Evolutionary conservation across 2,329 filamentous ascomycete species (phyloP).

Genomic region (Fusarium sp.): DNA sequence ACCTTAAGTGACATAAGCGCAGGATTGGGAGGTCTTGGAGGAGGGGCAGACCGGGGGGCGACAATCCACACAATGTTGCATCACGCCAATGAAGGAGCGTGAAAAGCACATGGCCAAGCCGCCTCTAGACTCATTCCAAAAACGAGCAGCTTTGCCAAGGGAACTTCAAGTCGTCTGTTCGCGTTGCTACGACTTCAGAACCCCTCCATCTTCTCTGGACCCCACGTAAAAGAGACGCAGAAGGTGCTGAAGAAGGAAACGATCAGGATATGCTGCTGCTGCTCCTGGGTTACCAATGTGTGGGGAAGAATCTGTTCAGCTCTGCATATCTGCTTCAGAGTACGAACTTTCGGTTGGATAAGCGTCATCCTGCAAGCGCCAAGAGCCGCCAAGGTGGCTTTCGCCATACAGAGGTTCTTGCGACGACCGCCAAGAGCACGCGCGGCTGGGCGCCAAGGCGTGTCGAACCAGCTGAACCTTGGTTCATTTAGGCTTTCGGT

Average conservation of each 20-base stretch:
- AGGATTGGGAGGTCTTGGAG: slow-evolving; percentile 24
- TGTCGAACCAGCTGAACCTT: slow-evolving; percentile 38
- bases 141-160: slow-evolving; percentile 18
- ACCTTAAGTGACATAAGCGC: slow-evolving; percentile 40
- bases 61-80: background rate
- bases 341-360: slow-evolving; percentile 24
- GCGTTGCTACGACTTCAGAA: slow-evolving; percentile 1
- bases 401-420: slow-evolving; percentile 28
- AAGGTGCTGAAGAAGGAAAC: background rate
- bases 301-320: slow-evolving; percentile 1
- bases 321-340: slow-evolving; percentile 16
- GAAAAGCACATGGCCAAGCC: slow-evolving; percentile 20
- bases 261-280: slow-evolving; percentile 6
- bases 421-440: slow-evolving; percentile 19
- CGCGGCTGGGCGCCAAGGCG: slow-evolving; percentile 26
- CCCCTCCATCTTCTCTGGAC: slow-evolving; percentile 5
- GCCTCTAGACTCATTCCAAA: slow-evolving; percentile 32
- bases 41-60: slow-evolving; percentile 19
- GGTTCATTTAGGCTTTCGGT: slow-evolving; percentile 33
- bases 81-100: slow-evolving; percentile 14
- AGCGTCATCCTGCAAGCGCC: slow-evolving; percentile 36
- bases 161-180: slow-evolving; percentile 1
- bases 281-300: background rate
- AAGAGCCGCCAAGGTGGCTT: slow-evolving; percentile 35
- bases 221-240: slow-evolving; percentile 13